Base-by-base conservation (phyloP, 345 rosid species). In the Rubroshorea leprosula region DNA sequence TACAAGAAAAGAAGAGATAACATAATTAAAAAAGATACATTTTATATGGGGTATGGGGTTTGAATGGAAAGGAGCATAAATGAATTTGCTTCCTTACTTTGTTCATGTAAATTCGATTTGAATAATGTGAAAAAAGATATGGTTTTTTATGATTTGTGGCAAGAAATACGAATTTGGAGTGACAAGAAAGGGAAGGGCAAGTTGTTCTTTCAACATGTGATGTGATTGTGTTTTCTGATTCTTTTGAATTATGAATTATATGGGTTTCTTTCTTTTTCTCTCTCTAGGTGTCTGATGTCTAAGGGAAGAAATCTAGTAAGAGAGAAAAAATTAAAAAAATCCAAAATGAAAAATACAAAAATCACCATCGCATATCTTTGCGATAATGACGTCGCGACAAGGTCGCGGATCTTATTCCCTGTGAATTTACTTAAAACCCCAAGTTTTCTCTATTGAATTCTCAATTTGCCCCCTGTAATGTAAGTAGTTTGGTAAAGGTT, bases 281-380 rank as follows among this genome's bases (percentile, higher is more conserved):
- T 7, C 14, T 4, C 21, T n/a, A 35, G 5, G 6, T 6, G 41
- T 35, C 12, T 1, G 8, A 56, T 6, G 41, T 35, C 12, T 1
- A 27, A 56, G 11, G 7, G 14, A 21, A 20, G 14, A 47, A 5
- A 38, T 6, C 5, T n/a, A 54, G n/a, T 16, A 8, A 49, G 50
- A 5, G 39, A 56, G 23, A 17, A 29, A 11, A 24, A 50, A 12
- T 39, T n/a, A 23, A 45, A 14, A 11, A 1, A n/a, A 2, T 12
- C 11, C 19, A 27, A 15, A 31, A 13, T 13, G 43, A 12, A 20
- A 51, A 51, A 41, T 18, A 50, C 45, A 50, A 52, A 59, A 46
- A 73, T 86, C 80, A 69, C 77, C 9, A 58, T 79, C 85, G 57
- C 76, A 78, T 56, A 89, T 89, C 96, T 80, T 49, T 31, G 68